Evolutionary conservation across 1,284 basidiomycete species (phyloP), one percentile per base, ranked within the genome.

Genomic region (Schizopora paradoxa): DNA sequence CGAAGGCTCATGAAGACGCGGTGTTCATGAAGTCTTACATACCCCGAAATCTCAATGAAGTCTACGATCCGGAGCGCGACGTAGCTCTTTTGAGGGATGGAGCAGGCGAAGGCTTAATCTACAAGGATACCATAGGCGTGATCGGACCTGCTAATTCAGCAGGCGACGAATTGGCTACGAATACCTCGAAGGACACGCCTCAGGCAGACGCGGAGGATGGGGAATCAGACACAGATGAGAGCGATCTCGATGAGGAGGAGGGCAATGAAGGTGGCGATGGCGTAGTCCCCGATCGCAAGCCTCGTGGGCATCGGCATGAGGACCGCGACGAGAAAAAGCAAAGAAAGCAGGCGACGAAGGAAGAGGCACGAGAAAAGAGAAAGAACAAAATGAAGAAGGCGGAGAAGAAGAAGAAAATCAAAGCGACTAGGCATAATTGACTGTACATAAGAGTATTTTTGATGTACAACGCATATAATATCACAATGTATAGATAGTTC

Each of bases 261-360:
- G 69, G 60, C 18, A 62, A 55, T 36, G 49, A 44, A 7, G 55
- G 43, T 1, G 60, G 56, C 47, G 67, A 61, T 10, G 64, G 56
- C 6, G 65, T 56, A 4, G 72, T 72, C 45, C 57, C 69, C 38
- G 78, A 82, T 48, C 73, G 72, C 47, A 74, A 65, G 53, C 82
- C 84, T 33, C 73, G 88, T 54, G 92, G 93, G 0, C 91, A 94
- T 66, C 77, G 88, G 50, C 84, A 92, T 56, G 93, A 96, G 67
- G 91, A 95, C 63, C 80, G 79, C 50, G 89, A 92, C n/a, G 80
- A 75, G 1, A 97, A 95, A 67, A 95, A 90, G 80, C 89, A 92
- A 63, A 80, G 93, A 7, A 94, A 96, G 65, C 87, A 90, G 61
- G 82, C 84, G 8, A 78, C 77, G 25, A 97, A 96, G 62, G 86